Evolutionary conservation across 352 stramenopile species (phyloP).

Genomic region (Globisporangium paddicum): DNA sequence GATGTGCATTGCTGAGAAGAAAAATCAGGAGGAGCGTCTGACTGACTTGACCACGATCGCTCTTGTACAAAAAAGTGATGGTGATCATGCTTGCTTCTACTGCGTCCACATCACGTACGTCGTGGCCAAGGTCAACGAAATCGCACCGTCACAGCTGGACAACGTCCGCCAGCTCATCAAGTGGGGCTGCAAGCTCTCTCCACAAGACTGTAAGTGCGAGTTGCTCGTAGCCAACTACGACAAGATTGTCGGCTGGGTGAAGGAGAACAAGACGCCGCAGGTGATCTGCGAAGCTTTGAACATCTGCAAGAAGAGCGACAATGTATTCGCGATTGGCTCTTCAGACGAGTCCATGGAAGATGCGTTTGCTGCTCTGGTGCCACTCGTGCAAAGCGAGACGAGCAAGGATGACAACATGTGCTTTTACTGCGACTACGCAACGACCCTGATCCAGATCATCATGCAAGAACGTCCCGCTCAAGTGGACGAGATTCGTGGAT

Average conservation of each 20-base stretch:
- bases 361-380: constrained; percentile 4
- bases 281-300: constrained; percentile 12
- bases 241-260: constrained; percentile 10
- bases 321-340: not conserved
- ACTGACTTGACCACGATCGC: not conserved
- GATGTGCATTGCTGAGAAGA: constrained; percentile 42
- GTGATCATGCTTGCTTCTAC: constrained; percentile 11
- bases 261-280: constrained; percentile 5
- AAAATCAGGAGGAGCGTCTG: constrained; percentile 1
- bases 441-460: constrained; percentile 50
- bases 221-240: constrained; percentile 14
- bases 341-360: constrained; percentile 11
- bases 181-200: constrained; percentile 10
- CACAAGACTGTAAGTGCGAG: constrained; percentile 13
- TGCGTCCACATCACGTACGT: constrained; percentile 6
- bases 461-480: constrained; percentile 50
- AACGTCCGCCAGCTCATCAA: constrained; percentile 1
- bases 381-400: not conserved
- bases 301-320: constrained; percentile 11
- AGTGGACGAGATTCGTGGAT: constrained; percentile 49
- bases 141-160: constrained; percentile 7
- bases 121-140: constrained; percentile 7
- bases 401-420: constrained; percentile 29
- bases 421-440: constrained; percentile 57
- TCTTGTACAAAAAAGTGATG: not conserved